Evolutionary conservation across 169 alveolate species (phyloP), one percentile per base, ranked within the genome.

Genomic region (Besnoitia besnoiti): DNA sequence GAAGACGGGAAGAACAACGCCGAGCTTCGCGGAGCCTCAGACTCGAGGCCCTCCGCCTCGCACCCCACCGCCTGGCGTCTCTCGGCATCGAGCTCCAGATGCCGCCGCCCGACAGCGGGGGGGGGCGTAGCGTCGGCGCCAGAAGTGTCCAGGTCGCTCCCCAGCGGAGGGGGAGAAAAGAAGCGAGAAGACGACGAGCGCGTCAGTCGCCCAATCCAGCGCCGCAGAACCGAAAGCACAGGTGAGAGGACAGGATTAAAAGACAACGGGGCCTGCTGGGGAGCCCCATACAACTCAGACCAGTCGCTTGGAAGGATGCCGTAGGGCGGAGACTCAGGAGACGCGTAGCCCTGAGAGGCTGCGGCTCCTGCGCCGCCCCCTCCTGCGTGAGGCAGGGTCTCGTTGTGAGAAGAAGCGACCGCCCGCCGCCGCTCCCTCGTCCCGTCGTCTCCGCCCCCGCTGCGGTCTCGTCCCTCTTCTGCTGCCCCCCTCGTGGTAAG

Each of bases 181-280:
- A 73, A 73, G 46, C 47, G 82, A 19, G 47, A 4, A 7, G 82
- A 73, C 24, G 82, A 67, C 8, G 80, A 21, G 21, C 87, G 87
- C 8, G 87, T 39, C 49, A 77, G 87, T 21, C 87, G 10, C 21
- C 50, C 59, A 0, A 77, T n/a, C 87, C 87, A 77, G 37, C 87
- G 49, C 55, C 55, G 49, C 87, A 77, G 59, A 8, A 77, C 59
- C 12, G 87, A 77, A 8, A 77, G 87, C 5, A 77, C 87, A 37
- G 87, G 87, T 21, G 87, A 77, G 19, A 77, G 55, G 49, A 77
- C 87, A 39, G 87, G 87, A 40, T 77, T 77, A 27, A 77, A 77
- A 1, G 87, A 77, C 59, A 77, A 39, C 0, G 87, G 87, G 0
- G 87, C 44, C 80, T 14, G 39, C 50, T 37, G 30, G 44, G 47